phyloP scores from a whole-genome alignment of 106 monocot genomes.

The Hemerocallis citrina region DNA sequence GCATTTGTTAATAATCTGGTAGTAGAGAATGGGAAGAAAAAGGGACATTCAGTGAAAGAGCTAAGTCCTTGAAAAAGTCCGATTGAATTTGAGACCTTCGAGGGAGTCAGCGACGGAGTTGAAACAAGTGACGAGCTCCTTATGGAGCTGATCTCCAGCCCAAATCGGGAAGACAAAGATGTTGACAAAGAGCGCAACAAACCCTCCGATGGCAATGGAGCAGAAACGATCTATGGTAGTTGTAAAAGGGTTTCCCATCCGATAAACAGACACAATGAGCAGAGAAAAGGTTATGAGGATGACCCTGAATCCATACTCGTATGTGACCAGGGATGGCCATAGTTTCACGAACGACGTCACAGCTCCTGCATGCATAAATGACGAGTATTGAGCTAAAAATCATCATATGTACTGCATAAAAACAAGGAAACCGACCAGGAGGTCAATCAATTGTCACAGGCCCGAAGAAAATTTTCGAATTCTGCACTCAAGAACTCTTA shows the following conservation, averaged over 20 bases:
- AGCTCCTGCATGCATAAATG: constrained; percentile 26
- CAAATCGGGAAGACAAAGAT: constrained; percentile 53
- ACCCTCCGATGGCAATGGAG: constrained; percentile 52
- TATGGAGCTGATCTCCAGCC: constrained; percentile 66
- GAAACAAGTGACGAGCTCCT: constrained; percentile 46
- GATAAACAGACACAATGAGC: constrained; percentile 56
- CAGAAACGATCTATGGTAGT: constrained; percentile 50
- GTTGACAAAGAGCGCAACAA: constrained; percentile 54
- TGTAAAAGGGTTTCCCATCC: constrained; percentile 38
- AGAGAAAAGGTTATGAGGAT: constrained; percentile 64
- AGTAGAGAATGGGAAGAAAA: not conserved
- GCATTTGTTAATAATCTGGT: not conserved
- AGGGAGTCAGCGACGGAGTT: constrained; percentile 45
- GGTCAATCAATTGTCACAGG: too few species aligned
- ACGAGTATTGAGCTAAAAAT: not conserved
- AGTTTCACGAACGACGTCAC: constrained; percentile 69
- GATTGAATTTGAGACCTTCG: constrained; percentile 41
- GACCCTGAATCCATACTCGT: constrained; percentile 71
- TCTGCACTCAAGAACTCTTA: too few species aligned
- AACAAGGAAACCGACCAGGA: too few species aligned
- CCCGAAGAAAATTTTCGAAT: too few species aligned
- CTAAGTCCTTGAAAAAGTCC: not conserved
- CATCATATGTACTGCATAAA: too few species aligned
- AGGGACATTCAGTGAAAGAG: not conserved
- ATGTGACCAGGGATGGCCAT: constrained; percentile 41